Percentiles rank a stretch among this genome's conserved stretches.
Evolutionary conservation across 345 rosid species (phyloP).

Genomic region (Brassica incana): DNA sequence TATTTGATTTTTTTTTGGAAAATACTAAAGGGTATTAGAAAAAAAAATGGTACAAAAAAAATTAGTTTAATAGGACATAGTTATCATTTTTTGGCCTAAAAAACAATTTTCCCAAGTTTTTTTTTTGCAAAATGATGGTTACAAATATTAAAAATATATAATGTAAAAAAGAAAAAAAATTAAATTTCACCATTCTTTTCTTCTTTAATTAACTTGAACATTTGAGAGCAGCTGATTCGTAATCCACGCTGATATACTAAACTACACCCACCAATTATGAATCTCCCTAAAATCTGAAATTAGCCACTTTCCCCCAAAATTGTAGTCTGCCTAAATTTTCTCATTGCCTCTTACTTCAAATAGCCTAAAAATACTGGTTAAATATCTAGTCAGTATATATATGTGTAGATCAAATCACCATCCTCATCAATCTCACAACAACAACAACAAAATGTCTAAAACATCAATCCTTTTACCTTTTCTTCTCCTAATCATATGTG

Average conservation of each 20-base stretch:
- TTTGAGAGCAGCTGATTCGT: neutral
- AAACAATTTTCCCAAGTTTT: too few species aligned
- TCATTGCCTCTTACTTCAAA: constrained; percentile 16
- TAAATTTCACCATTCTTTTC: neutral
- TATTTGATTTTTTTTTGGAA: too few species aligned
- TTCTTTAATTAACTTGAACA: neutral
- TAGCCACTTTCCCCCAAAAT: constrained; percentile 22
- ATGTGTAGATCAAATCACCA: neutral
- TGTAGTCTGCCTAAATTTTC: constrained; percentile 24
- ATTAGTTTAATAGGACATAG: too few species aligned
- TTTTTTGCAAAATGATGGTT: too few species aligned
- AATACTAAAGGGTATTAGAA: too few species aligned
- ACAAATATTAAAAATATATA: too few species aligned
- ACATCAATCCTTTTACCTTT: constrained; percentile 3
- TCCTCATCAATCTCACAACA: constrained; percentile 19
- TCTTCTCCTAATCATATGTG: constrained; percentile 14
- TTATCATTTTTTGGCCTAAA: too few species aligned
- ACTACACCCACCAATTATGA: constrained; percentile 7
- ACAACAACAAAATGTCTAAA: constrained; percentile 26
- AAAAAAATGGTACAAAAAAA: too few species aligned
- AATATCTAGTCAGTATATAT: neutral
- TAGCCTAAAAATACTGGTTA: constrained; percentile 19
- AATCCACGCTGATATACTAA: neutral
- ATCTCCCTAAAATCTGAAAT: neutral
- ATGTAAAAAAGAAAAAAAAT: neutral